phyloP scores from a whole-genome alignment of 2,329 filamentous ascomycete genomes.

The Fusarium liriodendri region DNA sequence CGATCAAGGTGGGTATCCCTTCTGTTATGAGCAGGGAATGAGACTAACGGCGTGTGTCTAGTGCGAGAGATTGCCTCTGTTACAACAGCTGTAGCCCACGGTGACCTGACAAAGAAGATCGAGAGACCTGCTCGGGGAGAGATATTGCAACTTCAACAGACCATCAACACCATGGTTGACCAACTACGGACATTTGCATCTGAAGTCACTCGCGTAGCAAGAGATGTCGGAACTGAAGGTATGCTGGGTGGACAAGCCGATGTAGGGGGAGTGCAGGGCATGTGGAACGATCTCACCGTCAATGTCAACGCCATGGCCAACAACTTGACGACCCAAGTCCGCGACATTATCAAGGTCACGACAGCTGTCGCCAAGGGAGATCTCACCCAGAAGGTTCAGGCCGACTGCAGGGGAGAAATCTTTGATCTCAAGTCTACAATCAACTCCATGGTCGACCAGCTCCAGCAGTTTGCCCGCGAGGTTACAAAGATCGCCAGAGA shows the following conservation, averaged over 20 bases:
- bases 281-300: slow-evolving; percentile 89
- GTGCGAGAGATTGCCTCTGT: slow-evolving; percentile 88
- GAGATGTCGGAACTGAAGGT: slow-evolving; percentile 87
- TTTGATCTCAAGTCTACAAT: slow-evolving; percentile 97
- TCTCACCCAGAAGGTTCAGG: slow-evolving; percentile 95
- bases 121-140: slow-evolving; percentile 84
- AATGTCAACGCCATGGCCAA: slow-evolving; percentile 92
- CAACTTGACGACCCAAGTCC: slow-evolving; percentile 87
- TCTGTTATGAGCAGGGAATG: not conserved
- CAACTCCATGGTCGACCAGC: slow-evolving; percentile 98
- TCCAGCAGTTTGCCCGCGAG: slow-evolving; percentile 96
- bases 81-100: slow-evolving; percentile 84
- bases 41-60: slow-evolving; percentile 41
- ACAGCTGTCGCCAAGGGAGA: slow-evolving; percentile 84
- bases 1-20: slow-evolving; percentile 68
- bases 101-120: slow-evolving; percentile 87
- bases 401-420: slow-evolving; percentile 91
- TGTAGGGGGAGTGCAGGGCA: slow-evolving; percentile 85
- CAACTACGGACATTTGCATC: slow-evolving; percentile 86
- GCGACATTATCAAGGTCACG: slow-evolving; percentile 90
- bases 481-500: slow-evolving; percentile 97
- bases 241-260: slow-evolving; percentile 85
- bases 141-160: slow-evolving; percentile 85
- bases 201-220: slow-evolving; percentile 84
- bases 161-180: slow-evolving; percentile 91